Percentiles rank a stretch among this genome's conserved stretches.
These are phyloP conservation scores for Metschnikowia gruessii DNA, from an alignment of 805 yeast species.

Conservation along the genomic window DNA sequence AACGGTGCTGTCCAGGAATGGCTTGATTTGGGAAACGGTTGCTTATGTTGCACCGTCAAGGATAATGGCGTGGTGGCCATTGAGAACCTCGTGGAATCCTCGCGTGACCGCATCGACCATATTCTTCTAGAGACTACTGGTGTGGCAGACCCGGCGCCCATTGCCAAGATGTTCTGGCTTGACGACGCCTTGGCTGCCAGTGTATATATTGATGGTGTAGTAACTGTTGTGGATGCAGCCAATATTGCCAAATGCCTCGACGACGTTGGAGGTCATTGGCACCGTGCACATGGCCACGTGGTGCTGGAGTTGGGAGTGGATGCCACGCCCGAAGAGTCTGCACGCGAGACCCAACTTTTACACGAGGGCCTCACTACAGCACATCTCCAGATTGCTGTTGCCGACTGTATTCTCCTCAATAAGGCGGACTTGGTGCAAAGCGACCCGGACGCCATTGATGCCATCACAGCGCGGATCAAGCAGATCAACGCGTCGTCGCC, in stretches of 20 bases:
- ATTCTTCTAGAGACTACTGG: slow-evolving; percentile 95
- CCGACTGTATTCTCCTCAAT: slow-evolving; percentile 78
- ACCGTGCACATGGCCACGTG: slow-evolving; percentile 38
- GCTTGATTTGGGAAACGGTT: slow-evolving; percentile 96
- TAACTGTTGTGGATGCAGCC: slow-evolving; percentile 78
- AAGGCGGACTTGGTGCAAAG: slow-evolving; percentile 57
- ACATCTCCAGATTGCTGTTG: slow-evolving; percentile 83
- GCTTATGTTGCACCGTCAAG: slow-evolving; percentile 93
- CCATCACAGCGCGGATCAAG: slow-evolving; percentile 39
- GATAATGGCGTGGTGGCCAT: slow-evolving; percentile 94
- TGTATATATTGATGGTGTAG: slow-evolving; percentile 86
- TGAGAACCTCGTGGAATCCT: slow-evolving; percentile 73
- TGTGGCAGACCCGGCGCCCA: slow-evolving; percentile 96
- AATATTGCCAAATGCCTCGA: slow-evolving; percentile 64
- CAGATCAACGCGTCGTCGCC: slow-evolving; percentile 70
- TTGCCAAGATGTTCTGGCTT: slow-evolving; percentile 96
- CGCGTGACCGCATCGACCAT: slow-evolving; percentile 76
- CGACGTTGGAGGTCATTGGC: slow-evolving; percentile 75
- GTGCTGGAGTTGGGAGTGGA: slow-evolving; percentile 17
- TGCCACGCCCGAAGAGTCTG: slow-evolving; percentile 26
- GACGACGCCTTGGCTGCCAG: slow-evolving; percentile 84
- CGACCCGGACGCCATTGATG: slow-evolving; percentile 24
- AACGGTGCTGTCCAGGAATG: slow-evolving; percentile 74
- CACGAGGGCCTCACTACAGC: slow-evolving; percentile 68
- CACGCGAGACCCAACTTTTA: slow-evolving; percentile 32